Evolutionary conservation across 75 land plant species (phyloP).

Genomic region (Picea sitchensis): DNA sequence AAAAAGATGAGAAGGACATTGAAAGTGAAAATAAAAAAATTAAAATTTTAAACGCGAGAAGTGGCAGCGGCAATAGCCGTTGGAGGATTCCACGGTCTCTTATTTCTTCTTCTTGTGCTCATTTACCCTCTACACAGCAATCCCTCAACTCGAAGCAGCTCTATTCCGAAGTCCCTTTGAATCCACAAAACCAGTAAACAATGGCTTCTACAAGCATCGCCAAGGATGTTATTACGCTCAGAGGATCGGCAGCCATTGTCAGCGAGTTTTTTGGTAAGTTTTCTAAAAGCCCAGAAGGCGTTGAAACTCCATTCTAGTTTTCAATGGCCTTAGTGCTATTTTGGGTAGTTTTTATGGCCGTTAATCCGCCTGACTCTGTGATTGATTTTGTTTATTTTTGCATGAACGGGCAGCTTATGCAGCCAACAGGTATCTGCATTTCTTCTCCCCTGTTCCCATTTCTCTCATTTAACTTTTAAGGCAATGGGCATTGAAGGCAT

Average conservation of each 20-base stretch:
- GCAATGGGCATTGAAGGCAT: too few relatives aligned
- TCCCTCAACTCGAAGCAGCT: not conserved
- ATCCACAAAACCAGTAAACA: not conserved
- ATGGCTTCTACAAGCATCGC: constrained; percentile 65
- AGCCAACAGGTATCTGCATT: constrained; percentile 49
- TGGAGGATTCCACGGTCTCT: not conserved
- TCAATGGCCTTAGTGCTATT: not conserved
- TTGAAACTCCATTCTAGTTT: not conserved
- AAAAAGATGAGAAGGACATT: too few relatives aligned
- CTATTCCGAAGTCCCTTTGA: not conserved
- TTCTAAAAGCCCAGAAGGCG: not conserved
- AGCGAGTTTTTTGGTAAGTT: constrained; percentile 87
- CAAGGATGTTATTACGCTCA: constrained; percentile 89
- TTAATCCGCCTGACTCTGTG: constrained; percentile 1
- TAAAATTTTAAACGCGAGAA: not conserved
- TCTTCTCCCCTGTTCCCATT: not conserved
- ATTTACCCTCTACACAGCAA: not conserved
- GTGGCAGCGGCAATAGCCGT: constrained; percentile 2
- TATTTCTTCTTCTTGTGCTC: not conserved
- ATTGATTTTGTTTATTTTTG: constrained; percentile 8
- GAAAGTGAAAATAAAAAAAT: not conserved
- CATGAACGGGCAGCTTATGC: constrained; percentile 56
- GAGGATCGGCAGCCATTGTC: constrained; percentile 95
- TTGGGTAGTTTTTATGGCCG: not conserved
- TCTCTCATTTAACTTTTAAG: not conserved